A percentile compares a stretch with the other conserved stretches of the same genome.
Conservation (phyloP, 2,329 filamentous ascomycete genomes). For the Monilinia laxa region DNA sequence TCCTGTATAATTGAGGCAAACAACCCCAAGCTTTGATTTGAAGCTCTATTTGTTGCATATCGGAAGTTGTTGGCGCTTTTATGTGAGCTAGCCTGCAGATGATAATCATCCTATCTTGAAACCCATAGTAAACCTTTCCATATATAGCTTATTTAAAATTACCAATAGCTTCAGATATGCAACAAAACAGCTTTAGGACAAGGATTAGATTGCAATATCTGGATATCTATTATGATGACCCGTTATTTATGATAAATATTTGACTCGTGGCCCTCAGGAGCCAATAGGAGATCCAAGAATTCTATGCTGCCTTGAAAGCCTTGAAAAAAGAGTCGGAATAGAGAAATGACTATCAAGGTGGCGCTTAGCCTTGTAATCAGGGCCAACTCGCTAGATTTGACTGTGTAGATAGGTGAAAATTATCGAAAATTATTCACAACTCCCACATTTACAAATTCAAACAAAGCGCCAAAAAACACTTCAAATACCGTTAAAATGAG, state of each 20-base stretch:
- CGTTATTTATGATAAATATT: background rate
- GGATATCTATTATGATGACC: background rate
- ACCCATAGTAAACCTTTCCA: no score
- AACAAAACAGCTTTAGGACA: background rate
- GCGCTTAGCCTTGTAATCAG: background rate
- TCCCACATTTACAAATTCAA: background rate
- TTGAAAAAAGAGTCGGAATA: background rate
- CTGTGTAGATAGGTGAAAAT: background rate
- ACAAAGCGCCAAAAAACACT: rapidly evolving
- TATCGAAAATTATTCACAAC: background rate
- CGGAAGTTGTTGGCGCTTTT: background rate
- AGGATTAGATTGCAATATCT: background rate
- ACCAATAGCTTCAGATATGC: background rate
- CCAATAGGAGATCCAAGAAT: background rate
- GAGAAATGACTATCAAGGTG: background rate
- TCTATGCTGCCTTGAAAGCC: no score
- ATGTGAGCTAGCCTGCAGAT: background rate
- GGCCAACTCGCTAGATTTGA: background rate
- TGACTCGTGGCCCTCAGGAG: background rate
- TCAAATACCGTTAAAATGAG: background rate
- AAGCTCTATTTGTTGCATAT: background rate
- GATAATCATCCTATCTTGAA: no score
- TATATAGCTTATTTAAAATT: background rate
- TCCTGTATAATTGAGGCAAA: background rate
- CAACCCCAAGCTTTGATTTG: background rate